A percentile compares a stretch with the other conserved stretches of the same genome.
These are phyloP conservation scores for Fonsecaea pedrosoi DNA, from an alignment of 2,329 filamentous ascomycete species.

Conservation along the genomic window DNA sequence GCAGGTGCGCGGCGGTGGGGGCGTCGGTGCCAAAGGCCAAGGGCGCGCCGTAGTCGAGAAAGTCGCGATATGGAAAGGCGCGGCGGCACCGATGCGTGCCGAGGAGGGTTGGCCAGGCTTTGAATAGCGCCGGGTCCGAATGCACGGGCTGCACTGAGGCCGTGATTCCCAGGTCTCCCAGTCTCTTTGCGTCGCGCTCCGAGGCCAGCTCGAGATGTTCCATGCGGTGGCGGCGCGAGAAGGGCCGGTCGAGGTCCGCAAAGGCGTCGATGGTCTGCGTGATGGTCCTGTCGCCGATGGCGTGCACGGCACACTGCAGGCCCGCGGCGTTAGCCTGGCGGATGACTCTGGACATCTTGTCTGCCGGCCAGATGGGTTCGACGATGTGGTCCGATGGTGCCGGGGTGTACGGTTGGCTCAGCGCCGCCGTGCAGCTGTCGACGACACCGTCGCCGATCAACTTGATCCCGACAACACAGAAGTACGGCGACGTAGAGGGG, in stretches of 20 bases:
- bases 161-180: slow-evolving; percentile 55
- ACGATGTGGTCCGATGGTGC: slow-evolving; percentile 46
- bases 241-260: slow-evolving; percentile 48
- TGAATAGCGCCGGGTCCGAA: slow-evolving; percentile 53
- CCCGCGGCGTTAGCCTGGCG: slow-evolving; percentile 51
- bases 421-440: slow-evolving; percentile 59
- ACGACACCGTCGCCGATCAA: slow-evolving; percentile 59
- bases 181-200: slow-evolving; percentile 54
- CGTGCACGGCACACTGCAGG: slow-evolving; percentile 59
- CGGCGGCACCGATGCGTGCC: slow-evolving; percentile 54
- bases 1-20: slow-evolving; percentile 55
- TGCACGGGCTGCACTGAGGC: slow-evolving; percentile 51
- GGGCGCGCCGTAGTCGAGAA: slow-evolving; percentile 52
- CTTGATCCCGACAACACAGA: slow-evolving; percentile 58
- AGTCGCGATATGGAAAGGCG: slow-evolving; percentile 60
- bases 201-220: slow-evolving; percentile 60
- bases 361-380: slow-evolving; percentile 55
- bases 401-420: slow-evolving; percentile 54
- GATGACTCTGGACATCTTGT: slow-evolving; percentile 53
- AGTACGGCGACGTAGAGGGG: slow-evolving; percentile 48
- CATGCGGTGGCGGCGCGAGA: slow-evolving; percentile 55
- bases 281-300: slow-evolving; percentile 57
- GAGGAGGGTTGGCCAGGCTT: slow-evolving; percentile 56
- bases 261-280: slow-evolving; percentile 55
- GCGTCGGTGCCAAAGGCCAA: slow-evolving; percentile 58